These are phyloP conservation scores for Fusarium hostae DNA, from an alignment of 2,329 filamentous ascomycete genomes.

Conservation along the genomic window DNA sequence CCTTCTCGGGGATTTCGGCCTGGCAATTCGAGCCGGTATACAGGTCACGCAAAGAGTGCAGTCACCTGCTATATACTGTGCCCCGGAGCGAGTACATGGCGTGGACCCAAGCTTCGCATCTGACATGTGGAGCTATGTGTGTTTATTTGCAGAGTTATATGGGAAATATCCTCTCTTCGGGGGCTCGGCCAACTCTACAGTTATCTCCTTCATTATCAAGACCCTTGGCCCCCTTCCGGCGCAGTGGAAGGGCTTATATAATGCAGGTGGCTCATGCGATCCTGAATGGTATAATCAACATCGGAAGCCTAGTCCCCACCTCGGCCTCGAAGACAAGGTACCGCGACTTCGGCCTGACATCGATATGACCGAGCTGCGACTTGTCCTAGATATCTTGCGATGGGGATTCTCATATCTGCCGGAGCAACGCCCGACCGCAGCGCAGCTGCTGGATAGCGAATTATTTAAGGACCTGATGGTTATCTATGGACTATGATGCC, in stretches of 20 bases:
- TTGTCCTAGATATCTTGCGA: neutral
- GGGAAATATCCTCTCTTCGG: neutral
- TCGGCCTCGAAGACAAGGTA: no score
- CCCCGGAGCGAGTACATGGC: neutral
- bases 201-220: neutral
- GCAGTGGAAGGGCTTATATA: no score
- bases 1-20: neutral
- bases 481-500: no score
- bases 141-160: neutral
- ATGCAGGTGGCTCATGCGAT: no score
- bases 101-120: neutral
- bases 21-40: neutral
- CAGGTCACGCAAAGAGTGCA: neutral
- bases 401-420: constrained; percentile 11
- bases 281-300: no score
- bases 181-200: neutral
- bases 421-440: constrained; percentile 10
- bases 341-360: neutral
- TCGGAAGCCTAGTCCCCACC: no score
- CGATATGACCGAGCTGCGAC: neutral
- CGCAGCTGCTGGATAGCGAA: constrained; percentile 1
- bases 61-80: neutral
- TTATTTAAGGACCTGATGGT: no score
- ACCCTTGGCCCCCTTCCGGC: neutral
- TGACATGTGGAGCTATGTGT: neutral